Conservation (phyloP, 305 asterid species). For the Rubia peregrina region DNA sequence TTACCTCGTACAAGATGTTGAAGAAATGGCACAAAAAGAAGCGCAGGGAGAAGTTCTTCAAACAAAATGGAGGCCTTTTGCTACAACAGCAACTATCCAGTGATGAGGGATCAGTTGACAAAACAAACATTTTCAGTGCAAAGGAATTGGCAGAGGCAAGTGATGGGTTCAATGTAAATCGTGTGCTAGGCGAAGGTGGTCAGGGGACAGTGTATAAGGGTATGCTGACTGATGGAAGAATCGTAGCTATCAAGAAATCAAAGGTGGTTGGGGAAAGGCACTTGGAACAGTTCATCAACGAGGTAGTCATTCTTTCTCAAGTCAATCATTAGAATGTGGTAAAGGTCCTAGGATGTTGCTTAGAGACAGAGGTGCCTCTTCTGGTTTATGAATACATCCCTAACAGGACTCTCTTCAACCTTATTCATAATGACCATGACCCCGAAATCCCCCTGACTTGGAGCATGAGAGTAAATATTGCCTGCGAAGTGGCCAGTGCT, state of each 20-base stretch:
- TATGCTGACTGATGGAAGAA: constrained; percentile 5
- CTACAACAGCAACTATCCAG: background rate
- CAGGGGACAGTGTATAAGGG: constrained; percentile 2
- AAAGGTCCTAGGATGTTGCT: background rate
- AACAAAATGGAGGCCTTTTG: background rate
- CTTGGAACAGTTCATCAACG: constrained; percentile 4
- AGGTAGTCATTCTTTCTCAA: constrained; percentile 7
- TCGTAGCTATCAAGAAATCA: constrained; percentile 1
- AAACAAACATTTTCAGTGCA: background rate
- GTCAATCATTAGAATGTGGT: constrained; percentile 9
- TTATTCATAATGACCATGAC: background rate
- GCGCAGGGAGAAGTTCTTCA: background rate
- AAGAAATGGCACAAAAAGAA: constrained; percentile 8
- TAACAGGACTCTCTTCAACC: background rate
- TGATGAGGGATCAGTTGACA: background rate
- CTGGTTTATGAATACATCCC: constrained; percentile 3
- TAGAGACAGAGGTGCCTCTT: constrained; percentile 8
- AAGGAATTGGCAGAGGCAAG: background rate
- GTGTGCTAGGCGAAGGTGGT: constrained; percentile 3
- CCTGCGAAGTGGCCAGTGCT: background rate
- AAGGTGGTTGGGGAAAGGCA: background rate
- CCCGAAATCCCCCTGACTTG: background rate
- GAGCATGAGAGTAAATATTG: background rate
- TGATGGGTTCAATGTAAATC: background rate
- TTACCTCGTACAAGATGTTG: background rate